Percentiles rank a stretch among this genome's conserved stretches.
Conservation (phyloP, 208 protist species). For the Kentomonas sorsogonicus region DNA sequence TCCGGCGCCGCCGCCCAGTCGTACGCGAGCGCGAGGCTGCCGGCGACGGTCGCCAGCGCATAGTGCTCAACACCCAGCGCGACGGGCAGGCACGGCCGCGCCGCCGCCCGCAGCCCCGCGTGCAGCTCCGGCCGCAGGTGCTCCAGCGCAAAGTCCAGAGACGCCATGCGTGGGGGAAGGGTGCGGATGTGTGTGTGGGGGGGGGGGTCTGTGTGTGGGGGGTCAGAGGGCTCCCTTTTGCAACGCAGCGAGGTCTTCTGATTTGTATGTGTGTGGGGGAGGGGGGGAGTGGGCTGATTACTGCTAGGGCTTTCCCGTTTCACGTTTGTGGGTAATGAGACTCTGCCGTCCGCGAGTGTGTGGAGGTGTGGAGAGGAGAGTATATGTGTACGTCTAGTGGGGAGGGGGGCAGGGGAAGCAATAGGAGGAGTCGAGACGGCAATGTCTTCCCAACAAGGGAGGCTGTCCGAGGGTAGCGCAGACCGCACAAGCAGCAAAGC, state of each 20-base stretch:
- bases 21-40: conserved; percentile 1
- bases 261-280: too few relatives aligned
- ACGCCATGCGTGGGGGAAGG: too few relatives aligned
- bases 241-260: too few relatives aligned
- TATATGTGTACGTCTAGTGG: neutral
- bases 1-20: neutral
- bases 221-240: too few relatives aligned
- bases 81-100: neutral
- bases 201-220: too few relatives aligned
- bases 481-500: too few relatives aligned
- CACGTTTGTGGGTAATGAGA: too few relatives aligned
- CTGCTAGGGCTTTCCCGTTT: too few relatives aligned
- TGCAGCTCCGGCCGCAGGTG: neutral
- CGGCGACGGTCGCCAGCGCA: conserved; percentile 6
- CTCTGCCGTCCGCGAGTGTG: neutral
- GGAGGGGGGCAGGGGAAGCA: neutral
- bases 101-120: neutral
- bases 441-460: too few relatives aligned
- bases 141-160: conserved; percentile 1
- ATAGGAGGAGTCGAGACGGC: neutral
- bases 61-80: neutral
- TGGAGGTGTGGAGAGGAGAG: neutral
- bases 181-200: too few relatives aligned
- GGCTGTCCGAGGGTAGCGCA: too few relatives aligned
- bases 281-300: too few relatives aligned